Conservation (phyloP, 106 monocot species). For the Allium fistulosum region DNA sequence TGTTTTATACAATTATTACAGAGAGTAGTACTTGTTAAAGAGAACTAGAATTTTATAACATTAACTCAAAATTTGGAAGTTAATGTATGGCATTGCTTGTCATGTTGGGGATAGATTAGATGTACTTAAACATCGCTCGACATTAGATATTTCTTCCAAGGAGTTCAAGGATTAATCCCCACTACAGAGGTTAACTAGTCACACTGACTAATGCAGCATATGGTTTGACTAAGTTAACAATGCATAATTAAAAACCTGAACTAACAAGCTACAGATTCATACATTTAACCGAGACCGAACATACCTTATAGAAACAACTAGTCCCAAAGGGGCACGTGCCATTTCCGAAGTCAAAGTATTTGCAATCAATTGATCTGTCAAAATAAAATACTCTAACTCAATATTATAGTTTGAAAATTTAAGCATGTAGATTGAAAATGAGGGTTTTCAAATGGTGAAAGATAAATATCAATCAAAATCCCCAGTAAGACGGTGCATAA, state of each 20-base stretch:
- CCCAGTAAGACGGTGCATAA: not conserved
- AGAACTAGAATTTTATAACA: not conserved
- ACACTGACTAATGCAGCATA: not conserved
- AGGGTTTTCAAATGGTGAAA: not conserved
- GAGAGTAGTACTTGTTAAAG: not conserved
- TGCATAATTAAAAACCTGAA: not conserved
- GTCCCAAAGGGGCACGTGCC: conserved; percentile 87
- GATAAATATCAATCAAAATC: not conserved
- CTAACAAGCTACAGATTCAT: not conserved
- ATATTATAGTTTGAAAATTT: not conserved
- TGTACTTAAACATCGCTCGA: not conserved
- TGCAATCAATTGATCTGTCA: conserved; percentile 93
- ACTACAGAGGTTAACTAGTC: not conserved
- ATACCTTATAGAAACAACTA: conserved; percentile 97
- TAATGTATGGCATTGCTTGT: not conserved
- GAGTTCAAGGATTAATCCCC: not conserved
- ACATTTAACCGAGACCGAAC: not conserved
- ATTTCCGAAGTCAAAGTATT: conserved; percentile 89
- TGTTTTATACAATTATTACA: not conserved
- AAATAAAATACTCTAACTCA: not conserved
- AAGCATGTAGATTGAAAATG: not conserved
- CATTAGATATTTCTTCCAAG: not conserved
- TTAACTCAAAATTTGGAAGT: not conserved
- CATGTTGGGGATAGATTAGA: not conserved
- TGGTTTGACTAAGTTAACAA: not conserved